Conservation (phyloP, 345 rosid species). For the Eucalyptus tenuipes region DNA sequence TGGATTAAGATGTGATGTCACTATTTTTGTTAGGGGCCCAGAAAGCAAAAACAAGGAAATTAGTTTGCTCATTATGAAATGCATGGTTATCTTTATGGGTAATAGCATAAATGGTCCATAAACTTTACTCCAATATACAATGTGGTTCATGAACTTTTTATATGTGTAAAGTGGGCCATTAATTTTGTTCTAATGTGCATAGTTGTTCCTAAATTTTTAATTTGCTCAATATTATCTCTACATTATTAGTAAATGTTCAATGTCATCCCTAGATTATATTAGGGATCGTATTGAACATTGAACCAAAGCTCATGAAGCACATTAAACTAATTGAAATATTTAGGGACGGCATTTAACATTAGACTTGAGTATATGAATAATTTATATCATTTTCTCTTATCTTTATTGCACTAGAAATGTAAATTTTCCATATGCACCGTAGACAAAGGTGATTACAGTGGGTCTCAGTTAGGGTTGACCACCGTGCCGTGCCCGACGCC, state of each 20-base stretch:
- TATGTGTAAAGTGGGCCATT: background rate
- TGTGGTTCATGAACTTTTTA: background rate
- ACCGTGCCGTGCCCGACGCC: background rate
- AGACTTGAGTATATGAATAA: too few relatives aligned
- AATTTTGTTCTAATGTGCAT: background rate
- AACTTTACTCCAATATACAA: too few relatives aligned
- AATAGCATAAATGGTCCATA: background rate
- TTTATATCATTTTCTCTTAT: background rate
- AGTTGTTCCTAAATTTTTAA: too few relatives aligned
- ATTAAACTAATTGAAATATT: background rate
- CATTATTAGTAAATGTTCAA: too few relatives aligned
- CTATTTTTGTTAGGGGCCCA: background rate
- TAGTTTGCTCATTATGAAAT: background rate
- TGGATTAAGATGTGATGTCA: background rate
- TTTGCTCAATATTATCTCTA: too few relatives aligned
- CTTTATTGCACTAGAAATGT: background rate
- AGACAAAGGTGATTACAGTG: background rate
- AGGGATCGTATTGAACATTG: background rate
- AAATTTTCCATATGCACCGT: background rate
- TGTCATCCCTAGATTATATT: background rate
- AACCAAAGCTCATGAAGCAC: background rate
- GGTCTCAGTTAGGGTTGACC: background rate
- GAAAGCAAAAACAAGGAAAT: background rate
- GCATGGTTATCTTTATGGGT: background rate
- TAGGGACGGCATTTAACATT: too few relatives aligned